Percentiles rank a stretch among this genome's conserved stretches.
These are phyloP conservation scores for Arthrobotrys sphaeroides DNA, from an alignment of 2,329 filamentous ascomycete genomes.

Conservation along the genomic window DNA sequence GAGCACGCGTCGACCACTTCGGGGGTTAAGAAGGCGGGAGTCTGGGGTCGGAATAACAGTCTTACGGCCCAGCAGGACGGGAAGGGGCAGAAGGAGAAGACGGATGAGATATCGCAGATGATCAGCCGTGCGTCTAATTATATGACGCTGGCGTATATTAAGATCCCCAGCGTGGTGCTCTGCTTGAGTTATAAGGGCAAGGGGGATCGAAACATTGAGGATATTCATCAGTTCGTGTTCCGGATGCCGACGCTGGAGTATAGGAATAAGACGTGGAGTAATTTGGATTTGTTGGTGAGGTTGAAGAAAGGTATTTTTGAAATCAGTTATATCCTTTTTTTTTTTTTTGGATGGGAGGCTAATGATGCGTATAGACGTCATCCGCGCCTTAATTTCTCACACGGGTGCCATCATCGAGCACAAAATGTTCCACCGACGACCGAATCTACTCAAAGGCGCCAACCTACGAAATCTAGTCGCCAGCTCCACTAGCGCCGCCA, in stretches of 20 bases:
- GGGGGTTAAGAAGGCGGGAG: slow-evolving; percentile 11
- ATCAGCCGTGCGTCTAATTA: slow-evolving; percentile 93
- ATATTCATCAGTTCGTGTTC: slow-evolving; percentile 98
- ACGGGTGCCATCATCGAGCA: slow-evolving; percentile 96
- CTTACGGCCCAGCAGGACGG: slow-evolving; percentile 52
- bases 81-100: slow-evolving; percentile 65
- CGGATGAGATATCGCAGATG: slow-evolving; percentile 95
- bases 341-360: background rate
- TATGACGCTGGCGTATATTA: slow-evolving; percentile 96
- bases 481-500: slow-evolving; percentile 71
- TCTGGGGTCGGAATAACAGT: slow-evolving; percentile 57
- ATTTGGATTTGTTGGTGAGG: slow-evolving; percentile 88
- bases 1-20: slow-evolving; percentile 18
- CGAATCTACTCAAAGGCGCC: slow-evolving; percentile 77
- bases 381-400: slow-evolving; percentile 92
- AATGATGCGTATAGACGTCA: slow-evolving; percentile 68
- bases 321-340: too few relatives aligned
- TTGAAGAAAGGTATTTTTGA: slow-evolving; percentile 78
- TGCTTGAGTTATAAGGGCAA: slow-evolving; percentile 82
- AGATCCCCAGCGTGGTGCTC: slow-evolving; percentile 91
- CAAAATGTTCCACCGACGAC: slow-evolving; percentile 90
- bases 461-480: slow-evolving; percentile 85
- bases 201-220: slow-evolving; percentile 92
- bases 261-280: slow-evolving; percentile 99
- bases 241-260: slow-evolving; percentile 93